Percentiles rank a stretch among this genome's conserved stretches.
phyloP scores from a whole-genome alignment of 805 yeast species.

The Yarrowia osloensis region DNA sequence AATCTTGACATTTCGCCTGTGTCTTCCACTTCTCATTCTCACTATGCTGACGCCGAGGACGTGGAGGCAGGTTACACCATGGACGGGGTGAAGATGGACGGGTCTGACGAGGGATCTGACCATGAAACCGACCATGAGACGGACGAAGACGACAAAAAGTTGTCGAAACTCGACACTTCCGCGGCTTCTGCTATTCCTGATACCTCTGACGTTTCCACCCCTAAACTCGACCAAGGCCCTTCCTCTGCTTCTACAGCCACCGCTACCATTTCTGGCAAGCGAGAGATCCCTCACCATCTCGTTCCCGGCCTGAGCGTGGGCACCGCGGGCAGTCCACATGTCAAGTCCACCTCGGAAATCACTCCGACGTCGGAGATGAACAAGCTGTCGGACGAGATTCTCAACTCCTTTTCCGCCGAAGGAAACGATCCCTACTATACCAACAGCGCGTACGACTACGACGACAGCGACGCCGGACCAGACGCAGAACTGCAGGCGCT shows the following conservation, averaged over 20 bases:
- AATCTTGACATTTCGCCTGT: not conserved
- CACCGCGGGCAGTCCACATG: not conserved
- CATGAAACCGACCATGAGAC: slow-evolving; percentile 6
- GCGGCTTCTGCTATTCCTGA: not conserved
- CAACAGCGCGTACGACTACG: slow-evolving; percentile 22
- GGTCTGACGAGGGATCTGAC: slow-evolving; percentile 5
- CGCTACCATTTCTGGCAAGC: not conserved
- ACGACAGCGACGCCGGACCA: slow-evolving; percentile 15
- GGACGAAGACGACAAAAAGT: not conserved
- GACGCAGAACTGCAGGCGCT: slow-evolving; percentile 25
- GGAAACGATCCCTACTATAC: slow-evolving; percentile 21
- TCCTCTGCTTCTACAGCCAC: not conserved
- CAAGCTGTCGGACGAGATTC: slow-evolving; percentile 19
- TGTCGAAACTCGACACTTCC: not conserved
- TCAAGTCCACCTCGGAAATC: not conserved
- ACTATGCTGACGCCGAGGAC: slow-evolving; percentile 29
- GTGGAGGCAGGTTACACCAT: slow-evolving; percentile 13
- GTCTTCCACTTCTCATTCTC: slow-evolving; percentile 29
- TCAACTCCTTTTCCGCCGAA: slow-evolving; percentile 1
- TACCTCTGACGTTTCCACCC: not conserved
- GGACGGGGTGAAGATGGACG: slow-evolving; percentile 17
- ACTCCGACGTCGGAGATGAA: slow-evolving; percentile 17
- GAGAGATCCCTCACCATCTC: not conserved
- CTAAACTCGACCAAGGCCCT: not conserved
- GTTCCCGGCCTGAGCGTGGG: not conserved